Conservation (phyloP, 169 alveolate genomes). For the Besnoitia besnoiti region DNA sequence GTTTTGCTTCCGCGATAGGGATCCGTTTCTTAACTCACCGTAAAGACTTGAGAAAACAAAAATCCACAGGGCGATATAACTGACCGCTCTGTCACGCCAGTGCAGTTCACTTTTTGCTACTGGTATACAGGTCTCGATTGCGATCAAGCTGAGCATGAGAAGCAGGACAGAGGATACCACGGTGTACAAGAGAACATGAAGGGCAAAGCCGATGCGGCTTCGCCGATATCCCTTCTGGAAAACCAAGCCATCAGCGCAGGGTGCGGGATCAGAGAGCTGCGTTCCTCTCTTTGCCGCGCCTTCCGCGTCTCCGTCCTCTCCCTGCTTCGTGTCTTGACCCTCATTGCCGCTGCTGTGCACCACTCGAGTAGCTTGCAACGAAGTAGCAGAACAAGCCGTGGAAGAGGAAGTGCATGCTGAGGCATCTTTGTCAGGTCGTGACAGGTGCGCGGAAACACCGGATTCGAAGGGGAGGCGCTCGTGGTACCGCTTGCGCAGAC, state of each 20-base stretch:
- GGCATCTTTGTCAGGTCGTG: background rate
- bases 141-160: background rate
- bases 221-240: background rate
- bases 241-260: background rate
- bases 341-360: background rate
- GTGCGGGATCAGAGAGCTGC: no score
- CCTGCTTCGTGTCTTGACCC: background rate
- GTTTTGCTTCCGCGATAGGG: no score
- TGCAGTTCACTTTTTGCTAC: background rate
- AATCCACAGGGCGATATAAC: constrained; percentile 5
- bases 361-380: background rate
- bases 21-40: no score
- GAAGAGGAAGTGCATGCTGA: background rate
- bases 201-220: background rate
- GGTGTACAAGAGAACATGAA: background rate
- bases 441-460: background rate
- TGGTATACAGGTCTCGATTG: constrained; percentile 16
- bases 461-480: background rate
- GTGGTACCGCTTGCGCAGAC: background rate
- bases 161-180: background rate
- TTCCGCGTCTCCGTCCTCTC: background rate
- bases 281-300: background rate
- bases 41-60: background rate
- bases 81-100: constrained; percentile 10
- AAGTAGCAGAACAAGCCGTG: background rate